A percentile compares a stretch with the other conserved stretches of the same genome.
phyloP scores from a whole-genome alignment of 2,329 filamentous ascomycete species.

The Colletotrichum incanum region DNA sequence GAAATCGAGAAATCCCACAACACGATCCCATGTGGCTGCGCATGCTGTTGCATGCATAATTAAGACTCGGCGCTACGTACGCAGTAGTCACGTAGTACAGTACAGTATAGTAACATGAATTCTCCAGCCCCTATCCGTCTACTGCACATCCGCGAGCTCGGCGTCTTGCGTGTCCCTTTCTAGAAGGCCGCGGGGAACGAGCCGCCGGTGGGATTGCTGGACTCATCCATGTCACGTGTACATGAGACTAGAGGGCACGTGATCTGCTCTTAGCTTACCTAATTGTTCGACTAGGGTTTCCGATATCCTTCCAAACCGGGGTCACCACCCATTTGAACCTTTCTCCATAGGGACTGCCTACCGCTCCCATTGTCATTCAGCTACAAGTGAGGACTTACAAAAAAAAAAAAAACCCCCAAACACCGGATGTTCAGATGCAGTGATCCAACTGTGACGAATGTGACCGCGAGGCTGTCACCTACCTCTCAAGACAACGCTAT shows the following conservation, averaged over 20 bases:
- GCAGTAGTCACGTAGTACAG: no score
- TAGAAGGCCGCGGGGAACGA: background rate
- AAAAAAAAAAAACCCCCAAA: no score
- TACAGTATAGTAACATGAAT: background rate
- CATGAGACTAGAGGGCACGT: accelerated
- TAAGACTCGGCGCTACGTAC: no score
- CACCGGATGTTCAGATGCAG: background rate
- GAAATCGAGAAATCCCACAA: background rate
- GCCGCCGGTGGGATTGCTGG: background rate
- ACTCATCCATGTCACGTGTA: background rate
- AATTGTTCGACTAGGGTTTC: background rate
- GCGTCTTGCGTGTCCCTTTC: background rate
- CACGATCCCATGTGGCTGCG: background rate
- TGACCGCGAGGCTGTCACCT: background rate
- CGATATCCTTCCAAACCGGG: background rate
- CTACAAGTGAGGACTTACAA: background rate
- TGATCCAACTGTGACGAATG: background rate
- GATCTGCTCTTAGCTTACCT: background rate
- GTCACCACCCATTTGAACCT: background rate
- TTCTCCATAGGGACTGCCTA: background rate
- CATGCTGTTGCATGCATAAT: no score
- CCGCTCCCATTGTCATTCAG: background rate
- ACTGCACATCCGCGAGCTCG: background rate
- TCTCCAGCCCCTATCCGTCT: background rate
- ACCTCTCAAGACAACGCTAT: background rate